Conservation (phyloP, 2,329 filamentous ascomycete genomes). For the Cyanodermella asteris region DNA sequence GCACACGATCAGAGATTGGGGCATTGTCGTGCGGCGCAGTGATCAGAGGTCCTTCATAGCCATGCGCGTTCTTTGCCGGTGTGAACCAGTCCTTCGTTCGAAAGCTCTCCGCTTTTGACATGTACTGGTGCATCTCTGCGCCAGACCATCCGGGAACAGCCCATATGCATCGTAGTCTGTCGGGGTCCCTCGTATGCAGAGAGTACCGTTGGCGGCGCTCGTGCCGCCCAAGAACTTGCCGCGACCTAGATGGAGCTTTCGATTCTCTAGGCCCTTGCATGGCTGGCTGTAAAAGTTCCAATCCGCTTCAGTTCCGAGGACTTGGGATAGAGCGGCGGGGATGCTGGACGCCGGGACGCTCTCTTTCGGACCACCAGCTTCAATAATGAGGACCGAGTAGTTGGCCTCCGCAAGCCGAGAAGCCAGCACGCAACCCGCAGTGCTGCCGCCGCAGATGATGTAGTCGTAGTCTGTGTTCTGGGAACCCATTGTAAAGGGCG, state of each 20-base stretch:
- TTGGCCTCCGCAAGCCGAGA: conserved; percentile 19
- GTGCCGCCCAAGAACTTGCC: conserved; percentile 14
- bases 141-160: conserved; percentile 5
- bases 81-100: conserved; percentile 36
- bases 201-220: conserved; percentile 5
- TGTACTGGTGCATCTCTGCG: conserved; percentile 5
- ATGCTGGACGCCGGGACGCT: conserved; percentile 2
- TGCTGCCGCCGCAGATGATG: conserved; percentile 19
- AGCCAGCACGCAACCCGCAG: conserved; percentile 25
- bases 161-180: conserved; percentile 15
- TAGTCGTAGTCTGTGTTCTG: conserved; percentile 12
- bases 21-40: conserved; percentile 36
- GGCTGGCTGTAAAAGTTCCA: conserved; percentile 23
- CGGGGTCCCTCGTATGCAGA: conserved; percentile 5
- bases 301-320: conserved; percentile 21
- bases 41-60: conserved; percentile 29
- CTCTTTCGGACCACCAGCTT: conserved; percentile 17
- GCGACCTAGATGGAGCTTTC: conserved; percentile 21
- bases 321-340: conserved; percentile 12
- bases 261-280: conserved; percentile 18
- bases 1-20: conserved; percentile 33
- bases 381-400: conserved; percentile 17
- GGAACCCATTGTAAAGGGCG: too few species aligned
- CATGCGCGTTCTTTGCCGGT: conserved; percentile 25
- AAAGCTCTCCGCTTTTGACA: conserved; percentile 28